Conservation (phyloP, 1,139 yeast genomes). For the Yamadazyma diddensiae region DNA sequence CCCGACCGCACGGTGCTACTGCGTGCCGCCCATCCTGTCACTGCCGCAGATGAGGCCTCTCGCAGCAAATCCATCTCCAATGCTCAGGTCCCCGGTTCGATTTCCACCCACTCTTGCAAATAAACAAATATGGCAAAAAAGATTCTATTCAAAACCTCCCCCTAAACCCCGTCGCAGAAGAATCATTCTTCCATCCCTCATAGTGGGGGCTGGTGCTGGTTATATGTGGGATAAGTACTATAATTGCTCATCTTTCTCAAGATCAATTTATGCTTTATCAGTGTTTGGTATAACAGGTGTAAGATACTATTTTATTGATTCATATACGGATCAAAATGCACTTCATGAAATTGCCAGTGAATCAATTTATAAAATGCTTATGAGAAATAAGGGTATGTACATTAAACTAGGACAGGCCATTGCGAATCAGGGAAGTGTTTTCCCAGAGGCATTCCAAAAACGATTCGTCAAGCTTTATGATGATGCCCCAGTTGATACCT, state of each 20-base stretch:
- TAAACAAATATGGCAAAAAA: no score
- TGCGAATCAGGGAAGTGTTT: constrained; percentile 65
- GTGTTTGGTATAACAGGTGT: constrained; percentile 52
- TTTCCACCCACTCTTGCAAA: no score
- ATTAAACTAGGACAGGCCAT: constrained; percentile 76
- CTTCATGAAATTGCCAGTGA: constrained; percentile 63
- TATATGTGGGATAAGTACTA: constrained; percentile 39
- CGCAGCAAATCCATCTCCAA: no score
- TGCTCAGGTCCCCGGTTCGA: no score
- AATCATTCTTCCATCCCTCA: no score
- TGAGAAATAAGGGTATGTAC: constrained; percentile 65
- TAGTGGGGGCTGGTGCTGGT: no score
- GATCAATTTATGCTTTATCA: constrained; percentile 53
- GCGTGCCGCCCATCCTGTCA: no score
- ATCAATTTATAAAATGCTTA: constrained; percentile 49
- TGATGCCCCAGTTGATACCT: constrained; percentile 65
- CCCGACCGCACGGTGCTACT: no score
- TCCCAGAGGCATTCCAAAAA: constrained; percentile 61
- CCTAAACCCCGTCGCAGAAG: no score
- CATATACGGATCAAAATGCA: constrained; percentile 40
- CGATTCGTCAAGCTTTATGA: constrained; percentile 61
- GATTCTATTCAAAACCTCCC: no score
- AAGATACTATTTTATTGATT: constrained; percentile 54
- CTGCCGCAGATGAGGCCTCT: no score
- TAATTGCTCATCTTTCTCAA: constrained; percentile 47